Evolutionary conservation across 805 yeast genomes (phyloP), one percentile per base, ranked within the genome.

Genomic region (Hanseniaspora pseudoguilliermondii): DNA sequence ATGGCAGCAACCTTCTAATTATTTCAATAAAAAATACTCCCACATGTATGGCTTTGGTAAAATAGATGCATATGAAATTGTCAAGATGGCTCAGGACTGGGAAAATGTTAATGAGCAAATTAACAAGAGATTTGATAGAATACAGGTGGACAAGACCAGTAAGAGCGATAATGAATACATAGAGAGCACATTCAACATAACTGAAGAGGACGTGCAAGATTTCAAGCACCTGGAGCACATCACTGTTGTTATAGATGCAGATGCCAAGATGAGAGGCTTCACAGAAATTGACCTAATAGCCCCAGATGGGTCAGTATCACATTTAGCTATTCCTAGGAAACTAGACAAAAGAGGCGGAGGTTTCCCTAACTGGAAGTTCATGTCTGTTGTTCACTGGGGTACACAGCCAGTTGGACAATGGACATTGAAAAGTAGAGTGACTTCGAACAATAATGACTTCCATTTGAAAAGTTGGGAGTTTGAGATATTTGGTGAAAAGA

Each of bases 311-410:
- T 74, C 85, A 34, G 71, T 71, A 9, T 87, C 96, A 20, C 78
- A 80, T 47, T 74, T 93, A 58, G 96, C 93, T 0, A 77, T 81
- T 25, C 74, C 75, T 20, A 77, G 98, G 62, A 70, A 69, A 7
- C 61, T 69, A 20, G 98, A 93, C 67, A 60, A 57, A 9, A 73
- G 81, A 6, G 59, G 61, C 1, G 72, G 66, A 0, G 95, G 96
- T 0, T 84, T 87, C 60, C 62, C 66, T 5, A 75, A 84, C 61
- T 93, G 98, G 98, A 85, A 86, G 1, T 93, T 93, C 65, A 87
- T 90, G 87, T 79, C 91, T 11, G 97, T 93, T n/a, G 97, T 95
- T 1, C 97, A 93, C 67, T 93, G 97, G 97, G 96, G 96, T 41
- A 97, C 91, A 67, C 90, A 84, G 62, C 91, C 90, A 2, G 69